Evolutionary conservation across 768 basidiomycete species (phyloP), one percentile per base, ranked within the genome.

Genomic region (Roridomyces roridus): DNA sequence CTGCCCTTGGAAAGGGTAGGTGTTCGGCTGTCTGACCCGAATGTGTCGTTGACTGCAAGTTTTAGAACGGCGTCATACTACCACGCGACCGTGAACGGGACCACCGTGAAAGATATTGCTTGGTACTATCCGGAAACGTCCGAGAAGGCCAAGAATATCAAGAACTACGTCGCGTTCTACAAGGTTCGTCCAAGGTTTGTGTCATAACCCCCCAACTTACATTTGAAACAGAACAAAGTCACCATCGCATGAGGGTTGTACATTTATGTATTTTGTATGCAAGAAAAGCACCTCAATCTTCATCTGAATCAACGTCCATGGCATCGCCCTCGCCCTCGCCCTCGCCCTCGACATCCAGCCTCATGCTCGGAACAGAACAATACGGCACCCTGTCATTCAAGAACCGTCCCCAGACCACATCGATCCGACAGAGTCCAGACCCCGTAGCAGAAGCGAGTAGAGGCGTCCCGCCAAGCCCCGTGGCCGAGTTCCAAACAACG

Each of bases 351-450:
- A 74, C 71, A 62, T 91, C 91, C 65, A 77, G 76, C 56, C 91
- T 76, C 60, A 92, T 84, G 9, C 77, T 78, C 59, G 80, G 78
- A 21, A 93, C 75, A 42, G 83, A 78, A 24, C 77, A 78, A 72
- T 91, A 93, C 2, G 91, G 90, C 6, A 86, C 70, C 65, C 77
- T 83, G 42, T 84, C 85, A 46, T 78, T 83, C 37, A 84, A 74
- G 86, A 88, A 96, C 55, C 86, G 74, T n/a, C 94, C 94, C 64
- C 80, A 72, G 15, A 96, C 67, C 66, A 86, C 84, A 64, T 99
- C 96, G 10, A 98, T 80, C 45, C 96, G 77, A 64, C 91, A 94
- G 18, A 98, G 73, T 1, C 96, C 97, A 9, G 89, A 88, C 6
- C 86, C 93, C 12, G 90, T 92, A 0, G 86, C 90, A 17, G 89